Evolutionary conservation across 129 eudicot genomes (phyloP).

Genomic region (Flaveria robusta): DNA sequence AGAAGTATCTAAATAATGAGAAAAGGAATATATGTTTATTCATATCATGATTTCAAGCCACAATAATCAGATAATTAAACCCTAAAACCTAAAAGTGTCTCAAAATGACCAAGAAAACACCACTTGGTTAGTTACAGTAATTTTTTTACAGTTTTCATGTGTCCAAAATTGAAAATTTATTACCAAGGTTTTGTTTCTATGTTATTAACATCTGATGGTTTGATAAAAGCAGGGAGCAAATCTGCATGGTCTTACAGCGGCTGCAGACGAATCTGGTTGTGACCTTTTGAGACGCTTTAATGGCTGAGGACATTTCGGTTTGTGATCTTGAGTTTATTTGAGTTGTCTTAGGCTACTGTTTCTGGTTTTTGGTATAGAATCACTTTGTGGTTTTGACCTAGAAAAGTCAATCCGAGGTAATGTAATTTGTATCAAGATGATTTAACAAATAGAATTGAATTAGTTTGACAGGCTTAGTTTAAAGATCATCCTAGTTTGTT

Average conservation of each 20-base stretch:
- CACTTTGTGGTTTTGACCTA: constrained; percentile 1
- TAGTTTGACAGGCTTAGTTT: not conserved
- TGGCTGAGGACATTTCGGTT: not conserved
- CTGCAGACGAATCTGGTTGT: constrained; percentile 20
- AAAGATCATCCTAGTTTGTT: not conserved
- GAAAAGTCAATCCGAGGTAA: not conserved
- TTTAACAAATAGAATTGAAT: not conserved
- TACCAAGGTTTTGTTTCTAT: not conserved
- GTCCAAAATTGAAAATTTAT: not conserved
- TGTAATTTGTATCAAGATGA: not conserved
- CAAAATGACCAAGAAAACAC: not conserved
- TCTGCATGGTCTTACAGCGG: constrained; percentile 13
- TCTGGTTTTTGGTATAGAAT: not conserved
- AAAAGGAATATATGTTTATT: not conserved
- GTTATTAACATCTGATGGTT: constrained; percentile 20
- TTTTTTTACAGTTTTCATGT: not conserved
- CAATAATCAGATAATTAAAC: not conserved
- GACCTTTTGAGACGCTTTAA: not conserved
- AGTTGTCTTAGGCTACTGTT: not conserved
- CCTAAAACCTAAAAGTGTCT: not conserved
- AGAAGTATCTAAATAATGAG: not conserved
- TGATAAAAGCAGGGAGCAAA: constrained; percentile 29
- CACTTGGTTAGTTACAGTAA: not conserved
- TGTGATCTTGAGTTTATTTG: not conserved
- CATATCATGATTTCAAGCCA: too few species aligned